Base-by-base conservation (phyloP, 2,329 filamentous ascomycete species). In the Colletotrichum aenigma region DNA sequence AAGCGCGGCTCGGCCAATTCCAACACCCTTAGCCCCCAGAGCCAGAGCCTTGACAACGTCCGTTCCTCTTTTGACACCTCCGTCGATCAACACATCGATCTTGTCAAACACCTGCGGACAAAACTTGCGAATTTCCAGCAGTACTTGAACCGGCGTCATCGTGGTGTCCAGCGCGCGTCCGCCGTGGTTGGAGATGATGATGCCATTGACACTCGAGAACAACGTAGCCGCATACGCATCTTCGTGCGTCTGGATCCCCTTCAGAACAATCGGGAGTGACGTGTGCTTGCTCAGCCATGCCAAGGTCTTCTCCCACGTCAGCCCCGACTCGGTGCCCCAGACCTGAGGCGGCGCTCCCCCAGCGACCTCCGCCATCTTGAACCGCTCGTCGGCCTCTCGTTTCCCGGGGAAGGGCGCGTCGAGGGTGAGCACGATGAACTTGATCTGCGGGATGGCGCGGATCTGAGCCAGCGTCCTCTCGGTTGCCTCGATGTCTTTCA, bases 371-470 rank as follows among this genome's bases (percentile, higher is more conserved):
- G 86, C 87, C 85, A 90, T 91, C 3, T 82, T 81, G 26, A 89
- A 85, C 4, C 89, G 87, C 78, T 91, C 89, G 75, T 92, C 90
- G 3, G 88, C 88, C 77, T 92, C 90, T 18, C 90, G 88, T 78
- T 92, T 90, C 0, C 89, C 89, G 0, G 89, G 85, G 24, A 78
- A 77, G 2, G 79, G 79, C 4, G 77, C 77, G 38, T 82, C 81
- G 3, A 82, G 74, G 3, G 81, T 81, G 48, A 82, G 76, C 6
- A 82, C 78, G 21, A 82, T 75, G 18, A 81, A 81, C 62, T 80
- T 82, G 75, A 91, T 95, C 28, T 89, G 89, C 48, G 96, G 86
- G 88, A 95, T 94, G 2, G 90, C 89, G 80, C 95, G 92, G 81
- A 92, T 95, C 87, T 95, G 75, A 2, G 76, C 77, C 30, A 80